Evolutionary conservation across 352 stramenopile genomes (phyloP), one percentile per base, ranked within the genome.

Genomic region (Detonula confervacea): DNA sequence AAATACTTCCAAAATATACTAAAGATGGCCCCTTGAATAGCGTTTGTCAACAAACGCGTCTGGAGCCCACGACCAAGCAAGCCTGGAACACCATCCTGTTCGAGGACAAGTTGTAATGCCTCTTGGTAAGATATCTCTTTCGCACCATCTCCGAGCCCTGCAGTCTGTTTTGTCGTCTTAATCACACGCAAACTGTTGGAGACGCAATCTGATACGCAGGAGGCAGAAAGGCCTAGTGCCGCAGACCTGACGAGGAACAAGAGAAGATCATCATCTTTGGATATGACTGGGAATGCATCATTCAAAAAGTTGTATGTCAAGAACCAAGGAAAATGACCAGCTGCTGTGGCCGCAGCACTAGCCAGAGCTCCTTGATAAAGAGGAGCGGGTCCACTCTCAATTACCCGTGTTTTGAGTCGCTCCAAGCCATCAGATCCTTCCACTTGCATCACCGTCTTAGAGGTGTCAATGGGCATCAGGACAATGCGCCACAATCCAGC

Each of bases 121-220:
- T 78, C 69, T 25, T 71, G 57, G 29, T 85, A 86, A 1, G 78
- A 73, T 27, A 86, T 81, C 16, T 82, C 86, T 42, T 77, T 86
- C 2, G 56, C 60, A 22, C 16, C 65, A 20, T 77, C 62, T 29
- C 70, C 75, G 16, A 94, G 49, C 33, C 81, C 69, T 12, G 86
- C 85, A 12, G 94, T 97, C 81, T 97, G 95, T 67, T 96, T 96
- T 35, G 87, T 95, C 5, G 94, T 97, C 78, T 97, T 97, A 35
- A 97, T 87, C 2, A 97, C 95, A 11, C 95, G 77, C 24, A 97
- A 87, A 68, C 87, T 94, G 73, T 97, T 97, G 25, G 79, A 93
- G 39, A 86, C 86, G 73, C 83, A 86, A 73, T 97, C 95, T n/a
- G 86, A 95, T 24, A 96, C 91, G 66, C 85, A 92, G 2, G 89